Base-by-base conservation (phyloP, 352 stramenopile genomes). In the Globisporangium nunn region DNA sequence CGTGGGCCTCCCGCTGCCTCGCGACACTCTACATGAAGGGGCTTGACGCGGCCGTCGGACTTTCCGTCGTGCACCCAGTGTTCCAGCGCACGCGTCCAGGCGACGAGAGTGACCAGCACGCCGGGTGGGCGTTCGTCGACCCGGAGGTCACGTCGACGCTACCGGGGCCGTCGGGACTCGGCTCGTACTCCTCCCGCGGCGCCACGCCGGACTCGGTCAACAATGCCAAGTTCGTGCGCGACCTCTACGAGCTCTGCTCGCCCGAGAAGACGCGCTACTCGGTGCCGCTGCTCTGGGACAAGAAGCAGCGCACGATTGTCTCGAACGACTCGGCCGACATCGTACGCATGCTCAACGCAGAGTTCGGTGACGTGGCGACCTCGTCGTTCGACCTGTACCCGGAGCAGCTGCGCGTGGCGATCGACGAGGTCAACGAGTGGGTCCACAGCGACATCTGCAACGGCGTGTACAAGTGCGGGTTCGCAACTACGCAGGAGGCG, bases 241-340 rank as follows among this genome's bases (percentile, higher is more conserved):
- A 93, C 50, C 70, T 95, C 52, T 95, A 95, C 70, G 81, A 95
- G 67, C 62, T 87, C 37, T 81, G 66, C 62, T 86, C 71, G 15
- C 60, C 73, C 46, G 72, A 81, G 50, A 83, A 87, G 67, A 85
- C 79, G 55, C 81, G 79, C 68, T 92, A 89, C 70, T 90, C 91
- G 51, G 92, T 96, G 45, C 93, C 93, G 12, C 75, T 98, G 43
- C 54, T 98, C 33, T 90, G 96, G 68, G 91, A 98, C 81, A 88
- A 91, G 65, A 72, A 87, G 66, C 81, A 75, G 59, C 81, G 91
- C 54, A 88, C 74, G 29, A 98, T 98, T 66, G 88, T 98, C 28
- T 96, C 84, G 55, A 98, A 98, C 74, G 93, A 98, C 64, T 96
- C 85, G 43, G 79, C 84, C 54, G 90, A 98, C 52, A 98, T 98